Evolutionary conservation across 495 filamentous ascomycete species (phyloP).

Genomic region (Patellaria atrata): DNA sequence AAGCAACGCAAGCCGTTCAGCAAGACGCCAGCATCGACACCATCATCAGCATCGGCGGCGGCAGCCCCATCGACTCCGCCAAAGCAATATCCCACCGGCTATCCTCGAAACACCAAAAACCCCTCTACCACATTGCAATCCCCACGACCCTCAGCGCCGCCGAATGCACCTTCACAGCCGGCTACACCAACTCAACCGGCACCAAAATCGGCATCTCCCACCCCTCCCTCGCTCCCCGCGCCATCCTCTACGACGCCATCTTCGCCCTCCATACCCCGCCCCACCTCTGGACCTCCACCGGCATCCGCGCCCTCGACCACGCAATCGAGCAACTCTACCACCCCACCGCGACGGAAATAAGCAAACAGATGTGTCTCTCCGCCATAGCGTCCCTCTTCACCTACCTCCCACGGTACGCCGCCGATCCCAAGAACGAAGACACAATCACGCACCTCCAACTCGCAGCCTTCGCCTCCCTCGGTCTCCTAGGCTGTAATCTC

Average conservation of each 20-base stretch:
- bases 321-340: constrained; percentile 37
- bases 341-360: constrained; percentile 32
- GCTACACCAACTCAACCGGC: constrained; percentile 30
- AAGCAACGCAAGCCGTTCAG: constrained; percentile 29
- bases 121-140: constrained; percentile 33
- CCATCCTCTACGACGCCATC: constrained; percentile 32
- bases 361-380: constrained; percentile 24
- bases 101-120: constrained; percentile 30
- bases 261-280: constrained; percentile 32
- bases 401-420: constrained; percentile 30
- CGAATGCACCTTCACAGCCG: constrained; percentile 32
- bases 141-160: constrained; percentile 36
- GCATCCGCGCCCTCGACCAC: constrained; percentile 35
- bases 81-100: constrained; percentile 33
- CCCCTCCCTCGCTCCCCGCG: constrained; percentile 25
- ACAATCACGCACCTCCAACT: constrained; percentile 32
- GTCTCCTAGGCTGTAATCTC: constrained; percentile 30
- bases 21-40: constrained; percentile 32
- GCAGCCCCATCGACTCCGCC: constrained; percentile 34
- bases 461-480: constrained; percentile 31
- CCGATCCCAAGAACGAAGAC: constrained; percentile 29
- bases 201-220: constrained; percentile 28
- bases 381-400: constrained; percentile 30
- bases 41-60: constrained; percentile 35
- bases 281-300: constrained; percentile 31